A percentile compares a stretch with the other conserved stretches of the same genome.
Evolutionary conservation across 2,329 filamentous ascomycete species (phyloP).

Genomic region (Colletotrichum noveboracense): DNA sequence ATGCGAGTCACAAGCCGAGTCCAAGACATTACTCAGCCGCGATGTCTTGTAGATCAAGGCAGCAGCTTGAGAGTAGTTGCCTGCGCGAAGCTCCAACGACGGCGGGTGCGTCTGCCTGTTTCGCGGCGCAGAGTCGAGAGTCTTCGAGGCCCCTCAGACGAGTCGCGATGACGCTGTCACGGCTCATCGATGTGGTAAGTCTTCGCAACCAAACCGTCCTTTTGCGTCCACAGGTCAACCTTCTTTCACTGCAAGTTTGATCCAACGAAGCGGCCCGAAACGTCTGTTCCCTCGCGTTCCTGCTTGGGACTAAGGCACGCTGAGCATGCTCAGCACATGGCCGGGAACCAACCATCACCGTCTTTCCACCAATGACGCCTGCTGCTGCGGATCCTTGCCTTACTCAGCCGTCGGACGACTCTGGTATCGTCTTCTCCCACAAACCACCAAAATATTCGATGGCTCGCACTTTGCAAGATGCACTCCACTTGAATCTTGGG

Average conservation of each 20-base stretch:
- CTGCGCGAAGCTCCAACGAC: neutral
- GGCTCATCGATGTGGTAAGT: neutral
- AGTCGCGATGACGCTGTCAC: neutral
- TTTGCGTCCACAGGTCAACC: neutral
- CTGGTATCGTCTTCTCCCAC: neutral
- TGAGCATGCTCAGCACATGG: slow-evolving; percentile 9
- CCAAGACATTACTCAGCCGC: neutral
- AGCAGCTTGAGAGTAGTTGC: neutral
- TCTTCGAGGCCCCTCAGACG: neutral
- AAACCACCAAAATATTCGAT: neutral
- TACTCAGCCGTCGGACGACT: neutral
- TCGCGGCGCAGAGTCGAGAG: neutral
- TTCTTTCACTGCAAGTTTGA: neutral
- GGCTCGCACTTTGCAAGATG: neutral
- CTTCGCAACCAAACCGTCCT: neutral
- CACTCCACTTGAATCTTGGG: slow-evolving; percentile 5
- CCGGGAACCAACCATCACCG: neutral
- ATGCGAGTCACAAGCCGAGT: neutral
- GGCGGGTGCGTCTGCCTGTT: neutral
- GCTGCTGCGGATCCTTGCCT: neutral
- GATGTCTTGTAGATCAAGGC: neutral
- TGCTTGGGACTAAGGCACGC: slow-evolving; percentile 8
- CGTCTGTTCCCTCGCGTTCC: slow-evolving; percentile 5
- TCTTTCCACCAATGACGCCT: slow-evolving; percentile 15
- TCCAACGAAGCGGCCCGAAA: slow-evolving; percentile 1